These are phyloP conservation scores for Trichoderma atroviride DNA, from an alignment of 2,329 filamentous ascomycete genomes.

Conservation along the genomic window DNA sequence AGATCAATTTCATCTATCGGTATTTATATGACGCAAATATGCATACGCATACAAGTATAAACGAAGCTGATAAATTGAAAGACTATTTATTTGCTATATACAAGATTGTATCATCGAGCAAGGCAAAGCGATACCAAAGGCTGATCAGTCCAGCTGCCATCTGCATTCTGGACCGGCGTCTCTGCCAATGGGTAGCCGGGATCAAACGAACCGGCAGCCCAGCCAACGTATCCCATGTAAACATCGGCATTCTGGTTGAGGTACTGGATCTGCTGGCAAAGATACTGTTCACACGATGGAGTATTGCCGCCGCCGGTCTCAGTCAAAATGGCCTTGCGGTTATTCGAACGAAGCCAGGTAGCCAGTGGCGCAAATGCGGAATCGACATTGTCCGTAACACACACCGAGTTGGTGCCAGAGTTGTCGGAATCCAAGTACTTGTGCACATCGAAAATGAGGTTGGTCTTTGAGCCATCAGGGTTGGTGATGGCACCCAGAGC, in stretches of 20 bases:
- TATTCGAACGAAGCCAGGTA: slow-evolving; percentile 36
- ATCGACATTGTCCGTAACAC: slow-evolving; percentile 52
- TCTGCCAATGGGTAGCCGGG: slow-evolving; percentile 11
- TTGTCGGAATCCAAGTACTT: slow-evolving; percentile 61
- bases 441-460: slow-evolving; percentile 59
- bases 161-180: slow-evolving; percentile 7
- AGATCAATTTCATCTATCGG: neutral
- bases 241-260: slow-evolving; percentile 11
- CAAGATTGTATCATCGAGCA: slow-evolving; percentile 3
- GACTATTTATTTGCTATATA: neutral
- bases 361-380: slow-evolving; percentile 48
- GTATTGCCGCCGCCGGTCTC: slow-evolving; percentile 19
- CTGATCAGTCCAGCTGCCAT: slow-evolving; percentile 5
- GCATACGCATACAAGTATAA: neutral
- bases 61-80: neutral
- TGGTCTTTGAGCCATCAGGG: slow-evolving; percentile 54
- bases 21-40: neutral
- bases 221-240: slow-evolving; percentile 8
- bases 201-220: slow-evolving; percentile 19
- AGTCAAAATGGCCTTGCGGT: slow-evolving; percentile 18
- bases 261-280: slow-evolving; percentile 19
- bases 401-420: slow-evolving; percentile 53
- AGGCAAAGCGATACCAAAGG: slow-evolving; percentile 5
- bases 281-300: slow-evolving; percentile 1
- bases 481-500: slow-evolving; percentile 57